phyloP scores from a whole-genome alignment of 2,329 filamentous ascomycete genomes.

The Gnomoniopsis sp. region DNA sequence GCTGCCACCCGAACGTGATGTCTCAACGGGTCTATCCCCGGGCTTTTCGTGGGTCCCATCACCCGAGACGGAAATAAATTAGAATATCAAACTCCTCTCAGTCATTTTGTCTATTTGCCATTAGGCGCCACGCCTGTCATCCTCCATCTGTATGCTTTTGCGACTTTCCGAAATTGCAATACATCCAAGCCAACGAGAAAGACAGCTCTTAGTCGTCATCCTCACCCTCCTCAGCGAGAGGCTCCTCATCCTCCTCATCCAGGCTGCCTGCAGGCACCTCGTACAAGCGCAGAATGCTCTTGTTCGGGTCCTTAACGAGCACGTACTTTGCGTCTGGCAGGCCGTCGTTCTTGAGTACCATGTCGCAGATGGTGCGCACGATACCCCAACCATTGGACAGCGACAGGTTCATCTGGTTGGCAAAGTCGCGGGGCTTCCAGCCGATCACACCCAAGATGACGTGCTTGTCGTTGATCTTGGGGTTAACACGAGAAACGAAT shows the following conservation, averaged over 20 bases:
- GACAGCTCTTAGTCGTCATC: slow-evolving; percentile 46
- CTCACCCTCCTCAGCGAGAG: slow-evolving; percentile 48
- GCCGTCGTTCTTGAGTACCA: slow-evolving; percentile 69
- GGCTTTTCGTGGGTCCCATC: too few species aligned
- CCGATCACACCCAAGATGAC: slow-evolving; percentile 92
- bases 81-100: background rate
- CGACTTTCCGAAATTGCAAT: background rate
- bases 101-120: background rate
- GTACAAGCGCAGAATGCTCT: slow-evolving; percentile 89
- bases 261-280: slow-evolving; percentile 84
- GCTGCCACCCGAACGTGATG: too few species aligned
- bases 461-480: slow-evolving; percentile 89
- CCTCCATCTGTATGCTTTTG: slow-evolving; percentile 24
- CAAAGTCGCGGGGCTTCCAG: slow-evolving; percentile 98
- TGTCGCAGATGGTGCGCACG: slow-evolving; percentile 94
- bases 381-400: slow-evolving; percentile 98
- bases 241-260: slow-evolving; percentile 79
- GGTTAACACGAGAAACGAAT: slow-evolving; percentile 92
- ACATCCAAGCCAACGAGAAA: too few species aligned
- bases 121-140: background rate
- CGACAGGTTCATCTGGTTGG: slow-evolving; percentile 95
- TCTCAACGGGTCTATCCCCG: too few species aligned
- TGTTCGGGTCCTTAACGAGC: slow-evolving; percentile 89
- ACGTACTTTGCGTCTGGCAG: slow-evolving; percentile 71
- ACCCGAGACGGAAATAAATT: too few species aligned